These are phyloP conservation scores for Funneliformis mosseae DNA, from an alignment of 192 early-diverging fungal species.

Conservation along the genomic window DNA sequence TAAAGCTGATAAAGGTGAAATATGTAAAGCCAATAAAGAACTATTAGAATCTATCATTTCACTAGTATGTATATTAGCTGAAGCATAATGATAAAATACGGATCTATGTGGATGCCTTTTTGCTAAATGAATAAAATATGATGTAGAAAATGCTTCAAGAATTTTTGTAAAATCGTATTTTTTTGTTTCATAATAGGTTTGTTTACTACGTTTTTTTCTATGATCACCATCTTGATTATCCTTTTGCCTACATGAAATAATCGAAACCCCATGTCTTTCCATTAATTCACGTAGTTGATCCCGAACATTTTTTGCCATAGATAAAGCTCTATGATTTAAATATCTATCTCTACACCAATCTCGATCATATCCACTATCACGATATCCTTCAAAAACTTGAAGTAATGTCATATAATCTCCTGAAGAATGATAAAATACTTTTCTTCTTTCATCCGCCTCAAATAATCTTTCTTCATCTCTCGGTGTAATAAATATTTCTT, in stretches of 20 bases:
- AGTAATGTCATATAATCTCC: slow-evolving; percentile 93
- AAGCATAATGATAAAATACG: slow-evolving; percentile 61
- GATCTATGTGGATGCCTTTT: slow-evolving; percentile 79
- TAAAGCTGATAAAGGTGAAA: slow-evolving; percentile 89
- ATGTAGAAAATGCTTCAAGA: slow-evolving; percentile 81
- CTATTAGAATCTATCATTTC: slow-evolving; percentile 73
- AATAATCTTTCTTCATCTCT: slow-evolving; percentile 72
- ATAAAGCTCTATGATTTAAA: slow-evolving; percentile 80
- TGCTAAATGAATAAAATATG: slow-evolving; percentile 92
- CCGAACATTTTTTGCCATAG: slow-evolving; percentile 79
- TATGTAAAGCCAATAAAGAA: slow-evolving; percentile 87
- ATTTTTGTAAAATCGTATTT: slow-evolving; percentile 52
- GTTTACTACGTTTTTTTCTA: slow-evolving; percentile 59
- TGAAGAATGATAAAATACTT: slow-evolving; percentile 83
- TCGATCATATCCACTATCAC: slow-evolving; percentile 58
- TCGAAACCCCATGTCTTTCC: slow-evolving; percentile 68
- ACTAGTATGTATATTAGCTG: slow-evolving; percentile 38
- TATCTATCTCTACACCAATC: slow-evolving; percentile 94
- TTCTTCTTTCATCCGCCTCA: slow-evolving; percentile 79
- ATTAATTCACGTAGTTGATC: slow-evolving; percentile 88
- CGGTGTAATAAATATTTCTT: slow-evolving; percentile 85
- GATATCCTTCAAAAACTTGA: slow-evolving; percentile 82
- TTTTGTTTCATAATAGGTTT: slow-evolving; percentile 40
- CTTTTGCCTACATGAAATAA: slow-evolving; percentile 26
- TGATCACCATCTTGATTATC: slow-evolving; percentile 27